phyloP scores from a whole-genome alignment of 2,329 filamentous ascomycete genomes.

The Peltaster fructicola region DNA sequence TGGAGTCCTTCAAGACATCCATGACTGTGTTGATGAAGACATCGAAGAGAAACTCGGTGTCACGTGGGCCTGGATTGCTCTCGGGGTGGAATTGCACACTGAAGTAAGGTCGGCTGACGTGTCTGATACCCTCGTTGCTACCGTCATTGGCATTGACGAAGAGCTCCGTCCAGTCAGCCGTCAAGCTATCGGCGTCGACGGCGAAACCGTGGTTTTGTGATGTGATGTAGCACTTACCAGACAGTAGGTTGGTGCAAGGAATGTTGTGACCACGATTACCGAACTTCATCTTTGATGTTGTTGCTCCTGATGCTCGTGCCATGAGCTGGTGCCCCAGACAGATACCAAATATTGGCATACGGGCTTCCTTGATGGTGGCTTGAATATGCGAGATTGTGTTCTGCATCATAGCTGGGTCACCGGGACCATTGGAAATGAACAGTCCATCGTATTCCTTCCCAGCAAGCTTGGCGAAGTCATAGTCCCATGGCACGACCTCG shows the following conservation, averaged over 20 bases:
- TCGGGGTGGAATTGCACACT: conserved; percentile 99
- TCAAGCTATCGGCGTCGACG: conserved; percentile 62
- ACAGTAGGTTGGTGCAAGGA: conserved; percentile 87
- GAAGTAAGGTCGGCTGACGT: conserved; percentile 74
- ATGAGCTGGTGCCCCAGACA: conserved; percentile 90
- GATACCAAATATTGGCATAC: conserved; percentile 85
- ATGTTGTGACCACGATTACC: conserved; percentile 98
- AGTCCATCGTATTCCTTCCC: conserved; percentile 84
- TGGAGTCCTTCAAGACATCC: conserved; percentile 48
- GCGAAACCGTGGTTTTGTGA: conserved; percentile 97
- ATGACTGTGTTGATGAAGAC: conserved; percentile 81
- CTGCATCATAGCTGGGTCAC: conserved; percentile 76
- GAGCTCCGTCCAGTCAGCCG: conserved; percentile 72
- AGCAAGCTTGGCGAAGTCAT: conserved; percentile 63
- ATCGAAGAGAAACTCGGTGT: conserved; percentile 94
- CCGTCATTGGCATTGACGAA: conserved; percentile 98
- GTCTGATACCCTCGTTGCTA: conserved; percentile 94
- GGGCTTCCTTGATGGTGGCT: conserved; percentile 56
- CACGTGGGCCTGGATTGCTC: conserved; percentile 82
- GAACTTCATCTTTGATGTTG: conserved; percentile 94
- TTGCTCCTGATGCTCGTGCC: conserved; percentile 69
- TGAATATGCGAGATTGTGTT: conserved; percentile 65
- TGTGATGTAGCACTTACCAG: conserved; percentile 94
- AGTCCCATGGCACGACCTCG: conserved; percentile 87
- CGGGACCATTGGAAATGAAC: conserved; percentile 94